Conservation (phyloP, 371 early-diverging fungal species). For the Mucor circinelloides region DNA sequence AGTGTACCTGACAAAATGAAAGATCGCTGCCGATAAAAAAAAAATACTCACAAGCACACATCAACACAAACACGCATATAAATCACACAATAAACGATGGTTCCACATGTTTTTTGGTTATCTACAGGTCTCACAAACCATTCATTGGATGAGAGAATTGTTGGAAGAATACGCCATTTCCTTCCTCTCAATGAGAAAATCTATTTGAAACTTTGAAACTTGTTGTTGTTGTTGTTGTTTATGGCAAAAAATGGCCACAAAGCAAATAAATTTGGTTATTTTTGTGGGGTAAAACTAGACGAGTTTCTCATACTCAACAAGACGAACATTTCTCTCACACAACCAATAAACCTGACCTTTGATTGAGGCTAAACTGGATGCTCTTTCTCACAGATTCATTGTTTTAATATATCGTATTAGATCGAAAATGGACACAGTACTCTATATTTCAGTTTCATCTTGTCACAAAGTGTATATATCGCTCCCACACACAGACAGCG, state of each 20-base stretch:
- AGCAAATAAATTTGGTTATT: conserved; percentile 13
- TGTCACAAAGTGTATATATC: neutral
- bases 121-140: neutral
- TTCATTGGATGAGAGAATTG: neutral
- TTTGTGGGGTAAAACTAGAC: conserved; percentile 11
- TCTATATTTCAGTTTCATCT: neutral
- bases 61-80: neutral
- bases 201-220: conserved; percentile 10
- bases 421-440: neutral
- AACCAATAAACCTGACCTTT: neutral
- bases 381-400: neutral
- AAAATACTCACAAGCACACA: neutral
- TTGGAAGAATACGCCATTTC: neutral
- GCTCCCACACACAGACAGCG: neutral
- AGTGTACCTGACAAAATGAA: neutral
- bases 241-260: neutral
- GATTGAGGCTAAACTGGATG: neutral
- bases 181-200: neutral
- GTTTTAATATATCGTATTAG: neutral
- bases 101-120: neutral
- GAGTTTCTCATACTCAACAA: conserved; percentile 9
- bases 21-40: conserved; percentile 20
- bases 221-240: neutral
- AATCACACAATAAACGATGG: neutral
- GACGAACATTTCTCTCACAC: neutral